These are phyloP conservation scores for Collybia nuda DNA, from an alignment of 768 basidiomycete species.

Conservation along the genomic window DNA sequence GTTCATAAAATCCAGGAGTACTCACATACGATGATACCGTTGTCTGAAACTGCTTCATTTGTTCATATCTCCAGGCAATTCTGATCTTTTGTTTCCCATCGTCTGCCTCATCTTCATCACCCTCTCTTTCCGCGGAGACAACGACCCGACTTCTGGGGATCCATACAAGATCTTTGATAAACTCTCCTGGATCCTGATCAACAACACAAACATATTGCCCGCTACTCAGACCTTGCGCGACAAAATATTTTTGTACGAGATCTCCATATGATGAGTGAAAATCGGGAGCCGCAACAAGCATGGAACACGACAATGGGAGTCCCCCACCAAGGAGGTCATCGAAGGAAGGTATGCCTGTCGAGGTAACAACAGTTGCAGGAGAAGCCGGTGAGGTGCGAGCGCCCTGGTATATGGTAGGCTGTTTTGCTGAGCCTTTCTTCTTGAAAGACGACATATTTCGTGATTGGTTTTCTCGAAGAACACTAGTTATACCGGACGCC, in stretches of 20 bases:
- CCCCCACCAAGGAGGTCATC: constrained; percentile 96
- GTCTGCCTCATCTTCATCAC: constrained; percentile 25
- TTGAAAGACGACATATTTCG: constrained; percentile 78
- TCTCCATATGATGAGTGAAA: constrained; percentile 82
- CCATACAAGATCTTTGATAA: constrained; percentile 86
- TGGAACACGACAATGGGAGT: constrained; percentile 75
- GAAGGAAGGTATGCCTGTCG: constrained; percentile 89
- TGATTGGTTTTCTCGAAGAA: too few species aligned
- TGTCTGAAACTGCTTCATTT: constrained; percentile 90
- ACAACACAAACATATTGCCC: constrained; percentile 72
- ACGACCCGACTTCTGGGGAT: constrained; percentile 28
- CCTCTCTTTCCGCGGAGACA: constrained; percentile 1
- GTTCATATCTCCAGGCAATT: constrained; percentile 97
- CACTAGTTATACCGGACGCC: too few species aligned
- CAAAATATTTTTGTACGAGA: constrained; percentile 84
- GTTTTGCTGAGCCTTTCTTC: constrained; percentile 52
- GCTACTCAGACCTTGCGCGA: constrained; percentile 80
- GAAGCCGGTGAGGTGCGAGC: constrained; percentile 61
- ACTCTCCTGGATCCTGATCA: constrained; percentile 52
- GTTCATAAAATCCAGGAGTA: constrained; percentile 6
- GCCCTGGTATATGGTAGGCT: constrained; percentile 41
- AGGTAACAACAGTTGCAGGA: constrained; percentile 56
- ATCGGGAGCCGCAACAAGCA: constrained; percentile 82
- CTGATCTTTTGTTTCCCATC: constrained; percentile 65
- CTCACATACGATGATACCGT: constrained; percentile 63